Base-by-base conservation (phyloP, 2,329 filamentous ascomycete species). In the Colletotrichum neosansevieriae region DNA sequence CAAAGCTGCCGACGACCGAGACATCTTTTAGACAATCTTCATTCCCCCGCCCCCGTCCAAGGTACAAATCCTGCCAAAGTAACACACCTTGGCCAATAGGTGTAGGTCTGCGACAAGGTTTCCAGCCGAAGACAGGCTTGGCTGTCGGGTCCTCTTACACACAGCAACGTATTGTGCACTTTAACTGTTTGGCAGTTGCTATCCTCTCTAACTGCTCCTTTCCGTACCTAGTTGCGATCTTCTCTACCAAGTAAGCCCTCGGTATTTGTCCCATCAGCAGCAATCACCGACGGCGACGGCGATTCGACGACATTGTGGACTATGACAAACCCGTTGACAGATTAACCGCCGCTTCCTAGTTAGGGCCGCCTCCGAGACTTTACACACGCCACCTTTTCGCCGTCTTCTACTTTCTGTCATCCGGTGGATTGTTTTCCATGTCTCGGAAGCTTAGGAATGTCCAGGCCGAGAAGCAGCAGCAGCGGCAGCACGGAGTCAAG, bases 361-460 rank as follows among this genome's bases (percentile, higher is more conserved):
- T 15, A 21, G 9, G 49, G n/a, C 32, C 32, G 24, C 10, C 3
- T 5, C 19, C n/a, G 44, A 19, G n/a, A 4, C 19, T 9, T 50
- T 10, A 50, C 13, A 6, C n/a, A 15, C 24, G n/a, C 32, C 24
- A n/a, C 32, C n/a, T 24, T 11, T n/a, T 11, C 29, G 15, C 24
- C 11, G 47, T 51, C 12, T 51, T 36, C 13, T 36, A 38, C 24
- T 13, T 40, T 53, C 40, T 45, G 36, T 51, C 36, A 21, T 54
- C 56, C 56, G 42, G 54, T 53, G 40, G 38, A 42, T 42, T 45
- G 19, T n/a, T 47, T 15, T 19, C 36, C 40, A 51, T 57, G 51
- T 53, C 62, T 66, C 62, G 49, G 50, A 58, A 66, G 54, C 34
- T 34, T 42, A 63, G 42, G n/a, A 44, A 34, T 29, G 10, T 24